Evolutionary conservation across 495 filamentous ascomycete genomes (phyloP), one percentile per base, ranked within the genome.

Genomic region (Usnea hakonensis): DNA sequence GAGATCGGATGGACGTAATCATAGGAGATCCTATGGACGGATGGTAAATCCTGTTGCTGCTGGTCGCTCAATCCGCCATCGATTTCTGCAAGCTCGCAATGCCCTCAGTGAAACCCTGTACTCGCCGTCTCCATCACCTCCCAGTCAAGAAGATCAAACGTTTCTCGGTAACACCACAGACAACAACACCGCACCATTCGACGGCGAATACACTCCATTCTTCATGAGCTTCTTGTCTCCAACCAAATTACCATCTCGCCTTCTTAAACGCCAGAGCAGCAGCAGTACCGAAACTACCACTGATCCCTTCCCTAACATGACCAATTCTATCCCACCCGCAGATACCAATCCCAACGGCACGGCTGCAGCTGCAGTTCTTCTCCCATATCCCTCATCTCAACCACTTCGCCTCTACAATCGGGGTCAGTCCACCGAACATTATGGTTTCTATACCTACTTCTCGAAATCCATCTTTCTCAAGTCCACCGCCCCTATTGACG

Each of bases 371-470:
- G 87, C 88, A 33, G 80, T 78, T n/a, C 79, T 96, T 30, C 78
- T 79, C 60, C 84, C 88, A 0, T 79, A 84, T 46, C 82, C 89
- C 0, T 68, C 71, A 2, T 84, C 89, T 37, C 94, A 97, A 66
- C 94, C 90, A 0, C 73, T 97, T 19, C 85, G 88, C 4, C 81
- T 97, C 3, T 97, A 89, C 76, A 87, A 97, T 73, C 87, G 90
- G 28, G 91, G 86, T 23, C 73, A 85, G 38, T 75, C 81, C 3
- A 85, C 83, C 0, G 94, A 98, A 70, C 90, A 96, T 74, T 97
- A 95, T 73, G 90, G 90, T 13, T 96, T 97, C 74, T 96, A 95
- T 73, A 88, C 82, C 0, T 95, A 95, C 78, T 97, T 87, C 73
- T 85, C 92, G 73, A 90, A 90, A 65, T 89, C 88, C 7, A 90